Evolutionary conservation across 23 red algal species (phyloP), one percentile per base, ranked within the genome.

Genomic region (Porphyridium purpureum): DNA sequence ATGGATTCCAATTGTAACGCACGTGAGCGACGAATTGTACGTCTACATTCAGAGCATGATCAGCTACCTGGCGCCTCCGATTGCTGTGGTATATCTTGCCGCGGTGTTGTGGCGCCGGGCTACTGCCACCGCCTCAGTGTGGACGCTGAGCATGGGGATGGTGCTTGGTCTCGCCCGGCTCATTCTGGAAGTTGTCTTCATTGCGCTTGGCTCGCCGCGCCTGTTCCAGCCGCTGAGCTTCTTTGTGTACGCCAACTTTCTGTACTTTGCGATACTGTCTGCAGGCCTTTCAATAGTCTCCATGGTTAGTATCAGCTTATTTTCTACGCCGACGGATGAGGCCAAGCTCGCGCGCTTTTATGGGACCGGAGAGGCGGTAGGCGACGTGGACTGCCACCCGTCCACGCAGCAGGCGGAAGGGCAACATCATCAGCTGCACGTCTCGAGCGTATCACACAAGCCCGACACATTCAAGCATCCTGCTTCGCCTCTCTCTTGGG

Each of bases 221-320:
- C 19, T 50, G 34, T 24, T 24, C 35, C 3, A 14, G 11, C 19
- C 47, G 9, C 27, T 27, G 31, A 14, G 7, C 7, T 5, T 64
- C 4, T 50, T 48, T 33, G 30, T 64, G 8, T 7, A 4, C 22
- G 30, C 27, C 15, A 64, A 64, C 35, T 64, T 64, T 29, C 59
- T 64, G 19, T 64, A 64, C 34, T 64, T 64, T 29, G 59, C 59
- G 4, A 50, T 64, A 7, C 47, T 64, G 31, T 64, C 59, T 8
- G 27, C 27, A 35, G n/a, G 30, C 4, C 47, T 31, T 35, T n/a
- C 33, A 5, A 29, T 20, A 5, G 3, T 64, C 4, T 47, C 47
- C 4, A 21, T 64, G 34, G 26, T 52, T 4, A 19, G 9, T 3
- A 6, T 48, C 27, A 64, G 59, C 20, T 19, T 64, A 26, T 64